A percentile compares a stretch with the other conserved stretches of the same genome.
phyloP scores from a whole-genome alignment of 306 rosid genomes.

The Cucurbita pepo region DNA sequence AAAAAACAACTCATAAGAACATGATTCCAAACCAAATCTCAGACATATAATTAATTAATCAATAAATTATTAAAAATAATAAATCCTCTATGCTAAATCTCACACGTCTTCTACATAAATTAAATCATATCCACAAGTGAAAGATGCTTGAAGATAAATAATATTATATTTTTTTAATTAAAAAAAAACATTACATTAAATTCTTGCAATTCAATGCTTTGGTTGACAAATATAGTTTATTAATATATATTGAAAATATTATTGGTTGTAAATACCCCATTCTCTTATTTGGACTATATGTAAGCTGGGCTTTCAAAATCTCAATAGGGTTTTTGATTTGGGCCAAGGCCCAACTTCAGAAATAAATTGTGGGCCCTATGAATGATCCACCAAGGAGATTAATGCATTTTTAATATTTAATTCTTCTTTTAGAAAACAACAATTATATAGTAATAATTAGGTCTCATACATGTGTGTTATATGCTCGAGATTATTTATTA shows the following conservation, averaged over 20 bases:
- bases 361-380: no score
- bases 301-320: not conserved
- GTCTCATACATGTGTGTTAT: no score
- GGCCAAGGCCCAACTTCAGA: not conserved
- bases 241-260: not conserved
- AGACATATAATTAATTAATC: not conserved
- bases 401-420: no score
- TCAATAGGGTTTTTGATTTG: not conserved
- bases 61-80: not conserved
- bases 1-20: not conserved
- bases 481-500: no score
- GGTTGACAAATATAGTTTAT: not conserved
- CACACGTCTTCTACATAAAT: constrained; percentile 2
- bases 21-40: not conserved
- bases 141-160: not conserved
- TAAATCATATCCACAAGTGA: not conserved
- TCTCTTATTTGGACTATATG: not conserved
- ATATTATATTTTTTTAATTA: not conserved
- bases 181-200: not conserved
- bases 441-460: no score
- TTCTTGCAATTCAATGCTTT: not conserved
- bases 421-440: no score
- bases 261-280: not conserved
- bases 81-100: not conserved
- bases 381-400: not conserved